Evolutionary conservation across 257 asterid species (phyloP).

Genomic region (Hygrophila difformis): DNA sequence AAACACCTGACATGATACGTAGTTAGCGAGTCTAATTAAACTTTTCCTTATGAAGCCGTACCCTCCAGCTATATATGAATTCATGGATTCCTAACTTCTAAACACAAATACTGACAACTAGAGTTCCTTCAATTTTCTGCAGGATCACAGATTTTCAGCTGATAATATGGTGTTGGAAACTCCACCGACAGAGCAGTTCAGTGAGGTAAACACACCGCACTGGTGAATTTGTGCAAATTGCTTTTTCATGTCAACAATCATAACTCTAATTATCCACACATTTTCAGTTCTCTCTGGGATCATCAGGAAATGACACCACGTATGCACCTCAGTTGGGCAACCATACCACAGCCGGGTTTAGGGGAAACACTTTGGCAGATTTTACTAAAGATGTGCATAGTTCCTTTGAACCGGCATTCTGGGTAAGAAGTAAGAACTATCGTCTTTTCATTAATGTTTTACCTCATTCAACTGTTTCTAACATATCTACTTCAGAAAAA

Average conservation of each 20-base stretch:
- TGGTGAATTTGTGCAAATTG: neutral
- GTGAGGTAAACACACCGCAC: slow-evolving; percentile 32
- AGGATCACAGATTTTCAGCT: slow-evolving; percentile 32
- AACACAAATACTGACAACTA: too few relatives aligned
- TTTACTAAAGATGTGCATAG: slow-evolving; percentile 26
- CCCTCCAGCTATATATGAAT: too few relatives aligned
- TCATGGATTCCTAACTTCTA: too few relatives aligned
- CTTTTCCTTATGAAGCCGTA: too few relatives aligned
- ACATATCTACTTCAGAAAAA: slow-evolving; percentile 2
- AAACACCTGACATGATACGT: too few relatives aligned
- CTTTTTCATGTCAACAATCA: neutral
- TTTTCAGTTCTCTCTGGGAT: slow-evolving; percentile 55
- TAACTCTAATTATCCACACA: neutral
- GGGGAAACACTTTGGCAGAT: slow-evolving; percentile 8
- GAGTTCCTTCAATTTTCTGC: slow-evolving; percentile 14
- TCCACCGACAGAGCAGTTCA: slow-evolving; percentile 48
- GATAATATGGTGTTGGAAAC: slow-evolving; percentile 21
- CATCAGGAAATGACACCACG: slow-evolving; percentile 28
- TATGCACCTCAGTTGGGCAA: slow-evolving; percentile 21
- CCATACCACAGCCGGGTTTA: slow-evolving; percentile 35
- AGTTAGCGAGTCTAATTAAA: too few relatives aligned
- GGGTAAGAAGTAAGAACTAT: slow-evolving; percentile 36
- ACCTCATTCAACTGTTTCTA: neutral
- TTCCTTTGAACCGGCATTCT: slow-evolving; percentile 34
- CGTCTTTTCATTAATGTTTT: neutral